Conservation (phyloP, 129 eudicot species). For the Silybum marianum region DNA sequence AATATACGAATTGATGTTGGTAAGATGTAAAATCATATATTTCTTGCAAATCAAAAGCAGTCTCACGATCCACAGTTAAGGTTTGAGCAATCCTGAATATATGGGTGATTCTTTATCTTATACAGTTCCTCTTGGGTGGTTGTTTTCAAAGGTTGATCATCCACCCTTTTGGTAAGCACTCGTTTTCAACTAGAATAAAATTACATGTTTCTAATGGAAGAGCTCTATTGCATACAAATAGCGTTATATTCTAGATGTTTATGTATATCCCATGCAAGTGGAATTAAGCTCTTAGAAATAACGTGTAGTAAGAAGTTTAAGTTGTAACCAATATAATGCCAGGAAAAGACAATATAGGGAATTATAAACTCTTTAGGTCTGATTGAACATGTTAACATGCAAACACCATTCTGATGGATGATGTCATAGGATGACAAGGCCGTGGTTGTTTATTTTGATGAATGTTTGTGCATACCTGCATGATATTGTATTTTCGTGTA, state of each 20-base stretch:
- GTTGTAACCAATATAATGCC: background rate
- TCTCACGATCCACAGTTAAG: background rate
- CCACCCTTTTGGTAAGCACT: background rate
- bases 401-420: background rate
- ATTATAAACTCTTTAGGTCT: background rate
- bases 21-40: background rate
- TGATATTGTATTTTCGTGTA: background rate
- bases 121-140: background rate
- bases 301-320: background rate
- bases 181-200: background rate
- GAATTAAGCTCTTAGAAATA: constrained; percentile 2
- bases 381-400: constrained; percentile 4
- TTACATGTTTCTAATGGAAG: background rate
- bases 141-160: background rate
- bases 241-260: background rate
- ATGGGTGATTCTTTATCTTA: background rate
- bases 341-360: background rate
- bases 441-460: background rate
- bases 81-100: background rate
- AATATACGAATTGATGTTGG: background rate
- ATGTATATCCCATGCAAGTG: background rate
- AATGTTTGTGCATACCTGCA: background rate
- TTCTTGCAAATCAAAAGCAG: background rate
- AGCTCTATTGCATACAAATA: background rate
- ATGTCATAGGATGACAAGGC: background rate